Percentiles rank a stretch among this genome's conserved stretches.
phyloP scores from a whole-genome alignment of 257 asterid genomes.

The Ocimum tenuiflorum region DNA sequence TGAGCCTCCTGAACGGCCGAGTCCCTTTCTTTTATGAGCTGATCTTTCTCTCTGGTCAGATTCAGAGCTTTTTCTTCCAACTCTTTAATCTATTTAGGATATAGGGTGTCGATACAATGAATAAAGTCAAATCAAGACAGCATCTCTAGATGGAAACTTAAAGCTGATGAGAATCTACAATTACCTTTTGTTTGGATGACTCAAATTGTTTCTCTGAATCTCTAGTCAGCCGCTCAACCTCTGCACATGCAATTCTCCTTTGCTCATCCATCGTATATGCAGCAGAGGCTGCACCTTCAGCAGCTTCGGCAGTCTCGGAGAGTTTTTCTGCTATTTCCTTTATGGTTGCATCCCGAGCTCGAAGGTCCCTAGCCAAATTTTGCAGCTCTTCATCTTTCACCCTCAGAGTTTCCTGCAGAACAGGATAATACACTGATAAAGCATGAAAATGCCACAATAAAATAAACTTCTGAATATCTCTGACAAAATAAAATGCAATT shows the following conservation, averaged over 20 bases:
- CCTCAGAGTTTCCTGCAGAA: constrained; percentile 78
- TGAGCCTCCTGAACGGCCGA: constrained; percentile 80
- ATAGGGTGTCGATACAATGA: constrained; percentile 1
- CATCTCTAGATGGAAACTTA: background rate
- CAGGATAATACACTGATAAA: background rate
- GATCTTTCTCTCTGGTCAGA: constrained; percentile 67
- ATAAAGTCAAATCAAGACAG: background rate
- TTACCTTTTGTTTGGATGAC: constrained; percentile 55
- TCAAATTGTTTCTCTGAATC: constrained; percentile 54
- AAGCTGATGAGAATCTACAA: constrained; percentile 10
- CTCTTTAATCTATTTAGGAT: constrained; percentile 48
- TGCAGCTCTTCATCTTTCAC: constrained; percentile 99
- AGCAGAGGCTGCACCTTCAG: constrained; percentile 97
- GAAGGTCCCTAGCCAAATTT: constrained; percentile 77
- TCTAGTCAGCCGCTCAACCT: constrained; percentile 62
- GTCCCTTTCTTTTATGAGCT: constrained; percentile 65
- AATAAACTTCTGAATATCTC: background rate
- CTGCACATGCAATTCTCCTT: constrained; percentile 75
- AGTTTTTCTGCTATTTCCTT: constrained; percentile 83
- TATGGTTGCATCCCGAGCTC: constrained; percentile 82
- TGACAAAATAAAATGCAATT: background rate
- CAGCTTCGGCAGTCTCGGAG: constrained; percentile 93
- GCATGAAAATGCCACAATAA: constrained; percentile 5
- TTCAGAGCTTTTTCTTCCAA: constrained; percentile 48
- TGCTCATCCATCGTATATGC: constrained; percentile 91